phyloP scores from a whole-genome alignment of 345 rosid genomes.

The Eutrema japonicum region DNA sequence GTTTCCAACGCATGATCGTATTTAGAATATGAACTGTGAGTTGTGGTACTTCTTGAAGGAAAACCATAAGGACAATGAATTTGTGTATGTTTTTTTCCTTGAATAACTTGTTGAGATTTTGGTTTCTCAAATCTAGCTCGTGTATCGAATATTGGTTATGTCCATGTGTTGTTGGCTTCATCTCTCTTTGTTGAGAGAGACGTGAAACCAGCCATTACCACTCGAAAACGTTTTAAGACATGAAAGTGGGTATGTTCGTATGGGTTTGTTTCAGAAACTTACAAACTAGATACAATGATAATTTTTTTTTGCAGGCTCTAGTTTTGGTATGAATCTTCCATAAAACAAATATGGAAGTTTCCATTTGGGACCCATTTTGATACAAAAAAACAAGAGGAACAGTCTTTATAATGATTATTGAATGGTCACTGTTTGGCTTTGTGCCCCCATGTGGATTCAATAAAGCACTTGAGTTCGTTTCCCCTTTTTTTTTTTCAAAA shows the following conservation, averaged over 20 bases:
- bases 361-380: conserved; percentile 38
- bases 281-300: conserved; percentile 35
- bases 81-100: not conserved
- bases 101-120: not conserved
- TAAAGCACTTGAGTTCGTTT: conserved; percentile 34
- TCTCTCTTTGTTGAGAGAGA: conserved; percentile 33
- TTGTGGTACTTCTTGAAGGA: not conserved
- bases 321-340: conserved; percentile 22
- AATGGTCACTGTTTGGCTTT: conserved; percentile 39
- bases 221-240: conserved; percentile 25
- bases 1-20: conserved; percentile 3
- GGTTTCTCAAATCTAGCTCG: not conserved
- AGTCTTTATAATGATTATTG: conserved; percentile 33
- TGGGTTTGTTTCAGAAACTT: conserved; percentile 29
- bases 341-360: conserved; percentile 32
- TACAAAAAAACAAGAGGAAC: conserved; percentile 37
- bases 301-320: conserved; percentile 20
- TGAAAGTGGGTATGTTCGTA: conserved; percentile 23
- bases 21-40: not conserved
- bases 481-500: conserved; percentile 8
- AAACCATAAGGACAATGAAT: not conserved
- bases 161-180: conserved; percentile 26
- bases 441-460: conserved; percentile 39
- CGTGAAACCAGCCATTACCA: conserved; percentile 38
- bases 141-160: not conserved